Percentiles rank a stretch among this genome's conserved stretches.
Evolutionary conservation across 306 rosid species (phyloP).

Genomic region (Cicer arietinum): DNA sequence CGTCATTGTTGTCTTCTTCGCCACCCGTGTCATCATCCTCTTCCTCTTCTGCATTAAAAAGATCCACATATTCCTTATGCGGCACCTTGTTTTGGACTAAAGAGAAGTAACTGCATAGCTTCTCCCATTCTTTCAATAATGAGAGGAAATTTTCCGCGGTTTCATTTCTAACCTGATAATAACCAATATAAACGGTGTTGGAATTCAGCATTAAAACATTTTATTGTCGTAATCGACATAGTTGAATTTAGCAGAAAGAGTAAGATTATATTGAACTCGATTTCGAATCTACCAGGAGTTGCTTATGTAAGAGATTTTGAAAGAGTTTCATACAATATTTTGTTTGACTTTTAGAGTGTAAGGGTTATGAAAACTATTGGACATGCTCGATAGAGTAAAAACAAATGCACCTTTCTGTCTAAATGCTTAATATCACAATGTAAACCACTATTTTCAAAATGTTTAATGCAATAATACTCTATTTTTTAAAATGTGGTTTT

Average conservation of each 20-base stretch:
- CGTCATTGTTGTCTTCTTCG: constrained; percentile 16
- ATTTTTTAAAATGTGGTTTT: not conserved
- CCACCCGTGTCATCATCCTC: constrained; percentile 49
- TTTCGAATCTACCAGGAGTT: too few species aligned
- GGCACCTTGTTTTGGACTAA: constrained; percentile 49
- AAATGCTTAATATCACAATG: not conserved
- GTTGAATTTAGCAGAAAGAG: too few species aligned
- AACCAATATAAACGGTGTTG: not conserved
- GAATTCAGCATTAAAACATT: not conserved
- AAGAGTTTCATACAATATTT: too few species aligned
- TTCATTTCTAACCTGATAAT: constrained; percentile 79
- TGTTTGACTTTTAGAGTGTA: too few species aligned
- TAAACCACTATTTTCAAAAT: not conserved
- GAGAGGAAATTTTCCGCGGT: constrained; percentile 69
- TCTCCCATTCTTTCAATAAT: constrained; percentile 71
- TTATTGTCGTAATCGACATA: too few species aligned
- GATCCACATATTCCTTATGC: constrained; percentile 47
- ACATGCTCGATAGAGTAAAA: not conserved
- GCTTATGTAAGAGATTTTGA: too few species aligned
- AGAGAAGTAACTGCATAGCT: constrained; percentile 56
- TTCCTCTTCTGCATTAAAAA: constrained; percentile 48
- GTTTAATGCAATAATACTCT: not conserved
- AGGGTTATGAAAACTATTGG: too few species aligned
- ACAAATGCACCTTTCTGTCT: not conserved
- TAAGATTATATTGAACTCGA: too few species aligned